Evolutionary conservation across 345 rosid species (phyloP), one percentile per base, ranked within the genome.

Genomic region (Eucalyptus erythrocorys): DNA sequence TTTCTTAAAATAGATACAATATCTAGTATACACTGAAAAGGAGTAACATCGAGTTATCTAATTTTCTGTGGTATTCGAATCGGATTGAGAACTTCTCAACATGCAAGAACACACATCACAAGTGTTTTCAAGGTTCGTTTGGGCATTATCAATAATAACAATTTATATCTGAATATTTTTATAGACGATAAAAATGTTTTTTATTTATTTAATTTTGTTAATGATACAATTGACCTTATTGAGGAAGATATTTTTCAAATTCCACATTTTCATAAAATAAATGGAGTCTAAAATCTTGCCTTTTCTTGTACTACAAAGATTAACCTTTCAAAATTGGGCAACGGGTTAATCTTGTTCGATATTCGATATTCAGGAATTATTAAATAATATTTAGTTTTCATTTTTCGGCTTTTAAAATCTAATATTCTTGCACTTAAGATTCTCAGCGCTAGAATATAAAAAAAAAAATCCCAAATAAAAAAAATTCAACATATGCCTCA

Each of bases 221-320:
- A 51, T 0, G 0, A 51, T 51, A 19, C 57, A 19, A 51, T 7
- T 19, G 57, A 51, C 10, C 0, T 51, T 51, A 19, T 19, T 19
- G 0, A 19, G 24, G 10, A 51, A 51, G 57, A 1, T 51, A 0
- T 19, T 51, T 51, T 51, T 19, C 24, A 19, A 51, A 51, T 51
- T 51, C 24, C 24, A 7, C 57, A 51, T 51, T 19, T 51, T 19
- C 55, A 51, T 51, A 51, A 51, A 51, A 51, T 51, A 51, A 51
- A 51, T 51, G 57, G 57, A 19, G 57, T 19, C 57, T 51, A 51
- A 19, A 19, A 51, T 51, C 57, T 51, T 51, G 57, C 57, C 55
- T 51, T 19, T 51, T 51, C 55, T 7, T 51, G 55, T 51, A 51
- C 55, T 19, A 55, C 59, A 55, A 55, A 22, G 9, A 22, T 55